phyloP scores from a whole-genome alignment of 1,139 yeast species.

The Yamadazyma buinensis region DNA sequence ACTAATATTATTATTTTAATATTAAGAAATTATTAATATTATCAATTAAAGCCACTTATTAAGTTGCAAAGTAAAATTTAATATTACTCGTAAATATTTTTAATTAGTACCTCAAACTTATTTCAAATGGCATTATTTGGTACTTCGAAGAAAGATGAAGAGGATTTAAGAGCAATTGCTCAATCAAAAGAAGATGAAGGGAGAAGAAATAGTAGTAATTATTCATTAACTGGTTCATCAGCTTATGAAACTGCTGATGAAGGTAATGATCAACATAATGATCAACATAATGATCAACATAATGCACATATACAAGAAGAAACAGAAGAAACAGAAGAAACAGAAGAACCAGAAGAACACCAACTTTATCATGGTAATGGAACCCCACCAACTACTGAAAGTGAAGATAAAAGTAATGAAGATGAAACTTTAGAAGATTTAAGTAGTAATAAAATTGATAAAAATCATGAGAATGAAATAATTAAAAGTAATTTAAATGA shows the following conservation, averaged over 20 bases:
- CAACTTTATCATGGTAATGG: neutral
- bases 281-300: neutral
- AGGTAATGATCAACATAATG: constrained; percentile 7
- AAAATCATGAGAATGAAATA: neutral
- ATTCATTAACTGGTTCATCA: constrained; percentile 19
- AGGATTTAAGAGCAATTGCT: constrained; percentile 34
- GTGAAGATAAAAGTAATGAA: neutral
- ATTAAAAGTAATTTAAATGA: neutral
- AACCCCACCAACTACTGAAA: neutral
- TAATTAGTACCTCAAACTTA: too few relatives aligned
- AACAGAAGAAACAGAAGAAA: neutral
- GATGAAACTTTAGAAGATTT: neutral
- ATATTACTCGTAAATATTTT: too few relatives aligned
- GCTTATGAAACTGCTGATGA: constrained; percentile 41
- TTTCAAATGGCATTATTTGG: constrained; percentile 25
- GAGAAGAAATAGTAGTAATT: constrained; percentile 4
- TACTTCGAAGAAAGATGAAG: constrained; percentile 35
- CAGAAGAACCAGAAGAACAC: neutral
- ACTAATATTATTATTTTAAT: too few relatives aligned
- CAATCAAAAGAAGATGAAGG: constrained; percentile 4
- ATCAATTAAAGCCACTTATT: too few relatives aligned
- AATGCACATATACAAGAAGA: neutral
- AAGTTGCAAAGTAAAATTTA: too few relatives aligned
- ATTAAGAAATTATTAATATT: too few relatives aligned
- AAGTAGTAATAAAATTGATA: neutral